A percentile compares a stretch with the other conserved stretches of the same genome.
Evolutionary conservation across 345 rosid species (phyloP).

Genomic region (Lumnitzera racemosa): DNA sequence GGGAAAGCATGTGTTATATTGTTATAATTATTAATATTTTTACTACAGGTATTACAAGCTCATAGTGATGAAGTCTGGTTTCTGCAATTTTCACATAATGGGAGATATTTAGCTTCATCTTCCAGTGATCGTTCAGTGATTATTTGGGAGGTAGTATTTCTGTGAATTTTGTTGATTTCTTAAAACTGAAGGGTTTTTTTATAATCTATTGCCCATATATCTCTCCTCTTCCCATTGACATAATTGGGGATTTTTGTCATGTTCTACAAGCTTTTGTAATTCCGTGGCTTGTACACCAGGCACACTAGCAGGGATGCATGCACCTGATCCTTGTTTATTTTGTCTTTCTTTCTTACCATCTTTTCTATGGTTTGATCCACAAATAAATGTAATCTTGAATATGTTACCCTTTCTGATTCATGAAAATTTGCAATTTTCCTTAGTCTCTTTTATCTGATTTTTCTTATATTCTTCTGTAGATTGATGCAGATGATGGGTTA

Average conservation of each 20-base stretch:
- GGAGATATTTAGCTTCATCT: slow-evolving; percentile 59
- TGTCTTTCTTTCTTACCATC: not conserved
- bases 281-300: too few species aligned
- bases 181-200: not conserved
- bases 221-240: not conserved
- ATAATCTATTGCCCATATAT: too few species aligned
- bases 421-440: too few species aligned
- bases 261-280: too few species aligned
- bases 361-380: not conserved
- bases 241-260: too few species aligned
- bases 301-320: too few species aligned
- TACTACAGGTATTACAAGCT: slow-evolving; percentile 41
- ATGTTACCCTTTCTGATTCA: too few species aligned
- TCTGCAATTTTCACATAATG: slow-evolving; percentile 62
- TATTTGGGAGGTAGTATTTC: slow-evolving; percentile 53
- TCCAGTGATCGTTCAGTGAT: slow-evolving; percentile 50
- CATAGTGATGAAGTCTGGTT: slow-evolving; percentile 67
- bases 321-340: not conserved
- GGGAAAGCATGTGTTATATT: not conserved
- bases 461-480: slow-evolving; percentile 15
- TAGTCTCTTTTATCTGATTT: too few species aligned
- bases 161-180: slow-evolving; percentile 1
- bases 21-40: not conserved
- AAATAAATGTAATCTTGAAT: too few species aligned
- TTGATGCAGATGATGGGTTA: slow-evolving; percentile 30